Percentiles rank a stretch among this genome's conserved stretches.
These are phyloP conservation scores for Yarrowia sp. DNA, from an alignment of 805 yeast genomes.

Conservation along the genomic window DNA sequence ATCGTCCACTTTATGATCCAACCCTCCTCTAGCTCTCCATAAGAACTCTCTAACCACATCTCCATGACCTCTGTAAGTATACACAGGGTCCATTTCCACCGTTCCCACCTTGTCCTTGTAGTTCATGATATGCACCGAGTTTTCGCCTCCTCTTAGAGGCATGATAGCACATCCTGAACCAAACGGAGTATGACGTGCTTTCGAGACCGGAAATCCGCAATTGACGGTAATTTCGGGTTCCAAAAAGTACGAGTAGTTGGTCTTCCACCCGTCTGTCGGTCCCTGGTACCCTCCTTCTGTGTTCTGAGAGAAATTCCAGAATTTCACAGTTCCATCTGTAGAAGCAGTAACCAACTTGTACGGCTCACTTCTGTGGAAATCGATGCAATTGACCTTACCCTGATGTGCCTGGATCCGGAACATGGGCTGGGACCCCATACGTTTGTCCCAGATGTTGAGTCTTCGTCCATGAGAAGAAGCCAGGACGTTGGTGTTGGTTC, in stretches of 20 bases:
- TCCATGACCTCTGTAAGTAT: constrained; percentile 73
- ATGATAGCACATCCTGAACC: constrained; percentile 84
- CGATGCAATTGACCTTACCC: constrained; percentile 88
- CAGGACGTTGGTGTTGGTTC: constrained; percentile 65
- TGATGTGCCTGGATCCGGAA: constrained; percentile 67
- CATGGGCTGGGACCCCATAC: constrained; percentile 78
- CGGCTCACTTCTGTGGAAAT: constrained; percentile 63
- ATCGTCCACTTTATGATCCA: constrained; percentile 52
- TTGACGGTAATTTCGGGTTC: constrained; percentile 57
- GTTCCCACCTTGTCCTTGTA: constrained; percentile 40
- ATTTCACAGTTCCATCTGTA: constrained; percentile 77
- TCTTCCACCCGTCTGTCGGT: constrained; percentile 28
- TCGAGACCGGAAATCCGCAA: constrained; percentile 81
- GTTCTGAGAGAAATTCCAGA: constrained; percentile 59
- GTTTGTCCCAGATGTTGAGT: constrained; percentile 81
- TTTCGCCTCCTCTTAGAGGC: constrained; percentile 86
- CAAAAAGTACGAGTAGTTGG: not conserved
- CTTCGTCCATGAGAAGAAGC: constrained; percentile 85
- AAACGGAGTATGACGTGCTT: constrained; percentile 86
- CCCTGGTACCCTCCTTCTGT: constrained; percentile 29
- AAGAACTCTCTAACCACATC: constrained; percentile 85
- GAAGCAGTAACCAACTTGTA: constrained; percentile 75
- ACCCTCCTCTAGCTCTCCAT: constrained; percentile 68
- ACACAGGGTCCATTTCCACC: constrained; percentile 50
- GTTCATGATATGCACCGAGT: constrained; percentile 57